phyloP scores from a whole-genome alignment of 345 rosid genomes.

The Populus nigra region DNA sequence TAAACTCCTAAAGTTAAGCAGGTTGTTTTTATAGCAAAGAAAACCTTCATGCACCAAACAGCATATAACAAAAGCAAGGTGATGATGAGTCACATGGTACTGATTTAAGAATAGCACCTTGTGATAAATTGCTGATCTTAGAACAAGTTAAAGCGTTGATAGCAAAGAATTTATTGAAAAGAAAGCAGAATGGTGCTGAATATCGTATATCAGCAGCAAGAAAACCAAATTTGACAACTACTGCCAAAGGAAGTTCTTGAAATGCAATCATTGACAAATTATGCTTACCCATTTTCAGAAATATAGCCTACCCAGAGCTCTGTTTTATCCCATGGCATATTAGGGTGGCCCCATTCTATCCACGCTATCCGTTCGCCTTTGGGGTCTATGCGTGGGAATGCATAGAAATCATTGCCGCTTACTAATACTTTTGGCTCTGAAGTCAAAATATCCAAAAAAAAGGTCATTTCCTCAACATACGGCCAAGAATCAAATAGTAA shows the following conservation, averaged over 20 bases:
- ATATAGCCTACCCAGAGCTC: conserved; percentile 93
- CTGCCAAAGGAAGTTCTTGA: background rate
- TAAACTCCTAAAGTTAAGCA: background rate
- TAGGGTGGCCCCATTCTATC: conserved; percentile 91
- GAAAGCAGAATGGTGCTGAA: too few relatives aligned
- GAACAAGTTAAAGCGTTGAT: too few relatives aligned
- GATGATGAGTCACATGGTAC: background rate
- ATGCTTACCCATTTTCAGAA: conserved; percentile 67
- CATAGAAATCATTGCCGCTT: conserved; percentile 88
- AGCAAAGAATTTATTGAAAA: too few relatives aligned
- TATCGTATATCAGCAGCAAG: background rate
- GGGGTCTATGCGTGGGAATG: conserved; percentile 83
- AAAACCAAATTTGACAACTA: background rate
- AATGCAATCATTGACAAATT: background rate
- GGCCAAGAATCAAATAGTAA: background rate
- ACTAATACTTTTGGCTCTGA: conserved; percentile 72
- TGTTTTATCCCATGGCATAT: conserved; percentile 96
- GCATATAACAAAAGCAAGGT: too few relatives aligned
- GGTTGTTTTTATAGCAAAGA: background rate
- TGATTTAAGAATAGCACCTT: background rate
- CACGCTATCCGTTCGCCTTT: conserved; percentile 73
- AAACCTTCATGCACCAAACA: too few relatives aligned
- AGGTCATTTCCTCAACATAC: conserved; percentile 7
- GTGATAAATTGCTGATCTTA: background rate
- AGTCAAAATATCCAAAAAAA: background rate